Base-by-base conservation (phyloP, 768 basidiomycete genomes). In the Rhizopogon rudus region DNA sequence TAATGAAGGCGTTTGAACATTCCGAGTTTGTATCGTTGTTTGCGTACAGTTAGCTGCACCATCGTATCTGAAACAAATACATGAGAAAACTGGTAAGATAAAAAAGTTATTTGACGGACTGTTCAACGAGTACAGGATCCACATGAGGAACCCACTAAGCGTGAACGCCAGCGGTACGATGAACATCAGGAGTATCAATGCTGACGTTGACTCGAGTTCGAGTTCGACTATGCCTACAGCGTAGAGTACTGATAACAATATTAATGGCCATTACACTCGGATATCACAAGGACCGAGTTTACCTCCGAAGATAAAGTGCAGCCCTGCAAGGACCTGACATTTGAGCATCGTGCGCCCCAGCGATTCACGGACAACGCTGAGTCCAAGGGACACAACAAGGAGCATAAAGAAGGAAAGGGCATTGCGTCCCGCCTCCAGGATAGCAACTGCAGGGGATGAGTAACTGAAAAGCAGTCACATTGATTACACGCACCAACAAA, bases 231-330 rank as follows among this genome's bases (percentile, higher is more conserved):
- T 95, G 17, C 97, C 97, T 51, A 98, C 83, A 7, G 93, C 89
- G 67, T 98, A 99, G 42, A 98, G 71, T 35, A 94, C 91, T 93
- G 57, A 13, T 55, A 31, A 46, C 1, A n/a, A 13, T 13, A 37
- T 37, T 4, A 41, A 35, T n/a, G 14, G 3, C 9, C 5, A 22
- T 37, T 42, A 28, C 56, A 35, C 20, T 22, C n/a, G 16, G 9
- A 22, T 25, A 58, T 25, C 51, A 37, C 6, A 39, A n/a, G 40
- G 31, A 40, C 35, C n/a, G 17, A 20, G 73, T 87, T 59, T 68
- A 97, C 96, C 91, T 68, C 94, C 95, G 65, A 98, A 98, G 55
- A 94, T 64, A 63, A 97, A 97, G 70, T 98, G 96, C 39, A 87
- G 84, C 1, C 77, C 81, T 9, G 93, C 88, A 53, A 99, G 75